Conservation (phyloP, 2,329 filamentous ascomycete species). For the Neonectria punicea region DNA sequence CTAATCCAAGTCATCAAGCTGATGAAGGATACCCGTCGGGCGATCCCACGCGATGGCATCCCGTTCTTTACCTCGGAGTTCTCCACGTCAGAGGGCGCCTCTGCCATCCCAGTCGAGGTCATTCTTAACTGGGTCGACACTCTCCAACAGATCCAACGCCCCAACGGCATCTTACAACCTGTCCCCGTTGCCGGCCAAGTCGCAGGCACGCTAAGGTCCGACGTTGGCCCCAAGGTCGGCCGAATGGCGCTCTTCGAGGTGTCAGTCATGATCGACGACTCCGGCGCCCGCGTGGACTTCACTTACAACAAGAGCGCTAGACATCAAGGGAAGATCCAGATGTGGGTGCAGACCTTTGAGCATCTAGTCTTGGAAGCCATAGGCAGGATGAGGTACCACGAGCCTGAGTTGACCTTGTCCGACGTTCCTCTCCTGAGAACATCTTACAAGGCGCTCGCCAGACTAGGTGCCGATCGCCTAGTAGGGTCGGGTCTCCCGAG, state of each 20-base stretch:
- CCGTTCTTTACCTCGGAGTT: constrained; percentile 61
- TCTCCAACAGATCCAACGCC: constrained; percentile 58
- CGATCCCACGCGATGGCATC: constrained; percentile 56
- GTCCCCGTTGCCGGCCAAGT: constrained; percentile 53
- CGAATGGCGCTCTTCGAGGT: constrained; percentile 64
- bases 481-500: constrained; percentile 53
- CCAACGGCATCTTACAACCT: constrained; percentile 61
- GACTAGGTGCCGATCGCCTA: constrained; percentile 56
- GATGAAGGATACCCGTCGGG: constrained; percentile 63
- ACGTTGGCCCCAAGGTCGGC: constrained; percentile 58
- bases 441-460: constrained; percentile 57
- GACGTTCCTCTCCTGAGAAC: constrained; percentile 61
- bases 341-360: constrained; percentile 61
- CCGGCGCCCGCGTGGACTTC: constrained; percentile 56
- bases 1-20: constrained; percentile 62
- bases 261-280: constrained; percentile 57
- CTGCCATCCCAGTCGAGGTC: constrained; percentile 65
- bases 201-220: constrained; percentile 52
- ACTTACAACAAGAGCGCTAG: constrained; percentile 55
- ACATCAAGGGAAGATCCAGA: constrained; percentile 55
- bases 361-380: constrained; percentile 57
- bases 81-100: constrained; percentile 47
- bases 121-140: constrained; percentile 67
- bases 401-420: constrained; percentile 60
- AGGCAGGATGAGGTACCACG: constrained; percentile 51